Conservation (phyloP, 176 grass and related monocot species). For the Guadua angustifolia region DNA sequence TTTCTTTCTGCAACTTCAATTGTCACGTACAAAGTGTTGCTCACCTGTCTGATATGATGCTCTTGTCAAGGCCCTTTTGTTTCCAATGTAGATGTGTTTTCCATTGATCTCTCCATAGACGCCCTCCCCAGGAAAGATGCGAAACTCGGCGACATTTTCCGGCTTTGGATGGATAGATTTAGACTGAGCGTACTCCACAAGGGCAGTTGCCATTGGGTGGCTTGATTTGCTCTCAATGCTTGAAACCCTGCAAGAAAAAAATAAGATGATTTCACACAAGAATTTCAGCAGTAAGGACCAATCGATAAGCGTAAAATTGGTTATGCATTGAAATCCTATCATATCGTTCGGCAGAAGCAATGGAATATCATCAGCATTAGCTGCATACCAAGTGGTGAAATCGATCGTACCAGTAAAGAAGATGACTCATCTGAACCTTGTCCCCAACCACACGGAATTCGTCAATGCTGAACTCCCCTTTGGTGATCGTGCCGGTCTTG, state of each 20-base stretch:
- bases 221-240: constrained; percentile 85
- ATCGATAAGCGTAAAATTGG: neutral
- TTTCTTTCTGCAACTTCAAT: neutral
- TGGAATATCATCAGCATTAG: neutral
- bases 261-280: neutral
- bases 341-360: neutral
- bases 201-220: constrained; percentile 81
- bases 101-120: constrained; percentile 63
- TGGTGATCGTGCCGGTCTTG: constrained; percentile 82
- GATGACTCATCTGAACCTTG: constrained; percentile 29
- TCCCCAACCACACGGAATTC: constrained; percentile 45
- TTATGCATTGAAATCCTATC: too few relatives aligned
- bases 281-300: neutral
- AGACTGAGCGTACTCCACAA: constrained; percentile 56
- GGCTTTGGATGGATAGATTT: constrained; percentile 54
- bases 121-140: constrained; percentile 68
- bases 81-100: constrained; percentile 59
- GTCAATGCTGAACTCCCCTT: constrained; percentile 62
- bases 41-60: constrained; percentile 49
- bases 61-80: constrained; percentile 52
- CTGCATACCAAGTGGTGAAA: neutral
- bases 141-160: constrained; percentile 57
- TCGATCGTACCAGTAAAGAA: constrained; percentile 69
- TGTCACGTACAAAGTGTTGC: neutral
- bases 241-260: constrained; percentile 54